Evolutionary conservation across 768 basidiomycete genomes (phyloP).

Genomic region (Infundibulicybe gibba): DNA sequence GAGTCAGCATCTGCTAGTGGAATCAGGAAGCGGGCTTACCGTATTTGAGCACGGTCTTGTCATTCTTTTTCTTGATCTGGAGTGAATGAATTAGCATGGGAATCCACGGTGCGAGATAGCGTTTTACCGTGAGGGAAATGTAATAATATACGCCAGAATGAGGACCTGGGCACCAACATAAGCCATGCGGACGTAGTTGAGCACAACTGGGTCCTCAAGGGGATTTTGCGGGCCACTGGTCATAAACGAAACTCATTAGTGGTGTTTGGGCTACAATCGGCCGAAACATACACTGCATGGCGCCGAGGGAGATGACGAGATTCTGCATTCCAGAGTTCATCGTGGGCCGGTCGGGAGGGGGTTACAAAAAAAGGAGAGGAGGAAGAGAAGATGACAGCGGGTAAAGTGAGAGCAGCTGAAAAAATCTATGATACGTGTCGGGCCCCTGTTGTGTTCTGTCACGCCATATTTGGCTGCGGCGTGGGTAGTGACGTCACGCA

Average conservation of each 20-base stretch:
- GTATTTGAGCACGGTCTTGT: slow-evolving; percentile 94
- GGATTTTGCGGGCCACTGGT: slow-evolving; percentile 85
- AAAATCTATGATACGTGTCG: background rate
- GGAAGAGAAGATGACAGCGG: slow-evolving; percentile 1
- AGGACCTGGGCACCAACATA: slow-evolving; percentile 76
- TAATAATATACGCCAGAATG: slow-evolving; percentile 80
- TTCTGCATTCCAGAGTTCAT: slow-evolving; percentile 81
- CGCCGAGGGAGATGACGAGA: slow-evolving; percentile 85
- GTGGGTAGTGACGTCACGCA: slow-evolving; percentile 3
- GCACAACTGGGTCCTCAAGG: slow-evolving; percentile 81
- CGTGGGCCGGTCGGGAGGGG: slow-evolving; percentile 15
- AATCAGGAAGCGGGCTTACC: slow-evolving; percentile 40
- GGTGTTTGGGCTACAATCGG: background rate
- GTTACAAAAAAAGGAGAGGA: too few relatives aligned
- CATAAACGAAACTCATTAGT: background rate
- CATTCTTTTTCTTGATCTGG: slow-evolving; percentile 93
- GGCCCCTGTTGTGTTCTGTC: background rate
- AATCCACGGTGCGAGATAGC: background rate
- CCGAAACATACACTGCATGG: slow-evolving; percentile 77
- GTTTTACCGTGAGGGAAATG: slow-evolving; percentile 64
- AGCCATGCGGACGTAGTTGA: slow-evolving; percentile 79
- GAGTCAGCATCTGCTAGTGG: slow-evolving; percentile 4
- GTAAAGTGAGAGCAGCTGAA: background rate
- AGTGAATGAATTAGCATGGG: background rate
- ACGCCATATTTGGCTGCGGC: background rate